phyloP scores from a whole-genome alignment of 345 rosid genomes.

The Alliaria petiolata region DNA sequence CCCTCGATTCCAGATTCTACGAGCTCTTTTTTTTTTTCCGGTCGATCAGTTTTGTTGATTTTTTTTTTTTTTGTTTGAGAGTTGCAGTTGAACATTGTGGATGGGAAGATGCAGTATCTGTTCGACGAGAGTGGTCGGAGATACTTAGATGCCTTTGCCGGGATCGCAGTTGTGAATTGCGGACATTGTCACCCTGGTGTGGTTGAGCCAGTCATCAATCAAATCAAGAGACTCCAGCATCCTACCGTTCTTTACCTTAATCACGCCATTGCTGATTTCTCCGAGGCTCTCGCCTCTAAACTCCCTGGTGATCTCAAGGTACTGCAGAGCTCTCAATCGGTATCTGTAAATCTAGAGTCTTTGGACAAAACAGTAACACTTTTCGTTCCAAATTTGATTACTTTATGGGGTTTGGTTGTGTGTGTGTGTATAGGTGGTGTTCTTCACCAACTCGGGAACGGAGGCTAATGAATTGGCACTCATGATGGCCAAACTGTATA shows the following conservation, averaged over 20 bases:
- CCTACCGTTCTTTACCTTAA: conserved; percentile 85
- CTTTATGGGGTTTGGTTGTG: background rate
- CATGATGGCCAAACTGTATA: conserved; percentile 90
- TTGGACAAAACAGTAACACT: too few species aligned
- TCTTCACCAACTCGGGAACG: conserved; percentile 94
- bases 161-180: conserved; percentile 92
- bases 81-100: conserved; percentile 75
- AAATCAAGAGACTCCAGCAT: conserved; percentile 78
- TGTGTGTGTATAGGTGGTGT: conserved; percentile 58
- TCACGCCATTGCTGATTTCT: conserved; percentile 74
- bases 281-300: conserved; percentile 78
- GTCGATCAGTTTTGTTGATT: too few species aligned
- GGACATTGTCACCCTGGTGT: conserved; percentile 96
- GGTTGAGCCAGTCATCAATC: conserved; percentile 62
- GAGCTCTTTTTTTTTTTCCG: too few species aligned
- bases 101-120: conserved; percentile 93
- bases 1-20: too few species aligned
- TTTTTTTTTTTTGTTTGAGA: background rate
- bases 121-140: conserved; percentile 87
- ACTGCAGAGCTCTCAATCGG: too few species aligned
- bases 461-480: conserved; percentile 95
- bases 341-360: too few species aligned
- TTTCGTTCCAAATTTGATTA: background rate
- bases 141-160: conserved; percentile 86
- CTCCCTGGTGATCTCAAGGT: conserved; percentile 93